A percentile compares a stretch with the other conserved stretches of the same genome.
phyloP scores from a whole-genome alignment of 495 filamentous ascomycete species.

The Penicillium lagena region DNA sequence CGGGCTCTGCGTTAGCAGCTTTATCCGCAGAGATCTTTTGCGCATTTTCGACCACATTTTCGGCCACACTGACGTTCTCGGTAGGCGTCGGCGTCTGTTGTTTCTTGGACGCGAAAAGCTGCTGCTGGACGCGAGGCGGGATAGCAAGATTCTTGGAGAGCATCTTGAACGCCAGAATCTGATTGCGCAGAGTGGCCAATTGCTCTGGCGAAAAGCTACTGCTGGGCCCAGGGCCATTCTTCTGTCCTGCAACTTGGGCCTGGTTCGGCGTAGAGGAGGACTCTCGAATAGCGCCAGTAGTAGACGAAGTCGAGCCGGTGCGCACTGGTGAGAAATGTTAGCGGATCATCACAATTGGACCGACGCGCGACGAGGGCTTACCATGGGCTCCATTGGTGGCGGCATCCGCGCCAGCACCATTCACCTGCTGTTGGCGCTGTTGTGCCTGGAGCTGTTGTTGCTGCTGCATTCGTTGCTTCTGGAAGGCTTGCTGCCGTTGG shows the following conservation, averaged over 20 bases:
- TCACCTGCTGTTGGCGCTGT: constrained; percentile 42
- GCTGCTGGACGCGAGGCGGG: constrained; percentile 64
- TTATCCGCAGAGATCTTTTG: constrained; percentile 29
- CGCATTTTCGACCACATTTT: constrained; percentile 45
- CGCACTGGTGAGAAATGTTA: constrained; percentile 18
- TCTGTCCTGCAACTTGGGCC: constrained; percentile 23
- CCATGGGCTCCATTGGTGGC: constrained; percentile 47
- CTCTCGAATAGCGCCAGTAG: constrained; percentile 26
- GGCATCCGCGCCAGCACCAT: constrained; percentile 22
- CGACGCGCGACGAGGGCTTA: constrained; percentile 11
- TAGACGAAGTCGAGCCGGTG: constrained; percentile 41
- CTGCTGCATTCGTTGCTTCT: constrained; percentile 41
- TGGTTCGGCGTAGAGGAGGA: constrained; percentile 19
- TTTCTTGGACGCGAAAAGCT: constrained; percentile 67
- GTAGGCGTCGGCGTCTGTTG: constrained; percentile 51
- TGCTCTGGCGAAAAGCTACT: constrained; percentile 64
- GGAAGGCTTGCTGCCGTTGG: constrained; percentile 51
- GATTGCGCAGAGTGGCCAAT: constrained; percentile 60
- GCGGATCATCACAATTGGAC: neutral
- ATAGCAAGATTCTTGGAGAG: constrained; percentile 76
- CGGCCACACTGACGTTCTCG: constrained; percentile 49
- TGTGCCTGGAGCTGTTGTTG: constrained; percentile 40
- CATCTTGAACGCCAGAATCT: constrained; percentile 77
- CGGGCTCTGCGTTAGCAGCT: constrained; percentile 26
- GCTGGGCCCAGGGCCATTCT: constrained; percentile 31